Base-by-base conservation (phyloP, 306 rosid genomes). In the Inga laurina region DNA sequence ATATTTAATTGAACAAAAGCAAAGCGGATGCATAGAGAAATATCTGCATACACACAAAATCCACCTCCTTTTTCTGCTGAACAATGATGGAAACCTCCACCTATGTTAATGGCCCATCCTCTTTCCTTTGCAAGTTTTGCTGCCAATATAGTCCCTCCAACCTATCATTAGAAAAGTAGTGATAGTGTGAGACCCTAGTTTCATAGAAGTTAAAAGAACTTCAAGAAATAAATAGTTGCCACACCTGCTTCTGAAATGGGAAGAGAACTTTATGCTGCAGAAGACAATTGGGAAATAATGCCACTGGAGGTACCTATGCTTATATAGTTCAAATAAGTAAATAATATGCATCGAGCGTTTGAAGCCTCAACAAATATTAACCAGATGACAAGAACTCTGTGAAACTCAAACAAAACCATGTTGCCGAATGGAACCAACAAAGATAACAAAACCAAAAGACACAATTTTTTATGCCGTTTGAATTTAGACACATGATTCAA, bases 51-150 rank as follows among this genome's bases (percentile, higher is more conserved):
- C 61, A 84, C 88, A 85, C 98, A 95, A 85, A 95, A 95, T 85
- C 98, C 98, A 49, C 98, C 98, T 74, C 98, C 98, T 48, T 66
- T 87, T 51, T 75, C 90, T 78, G 91, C 93, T 61, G 91, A 95
- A 77, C 98, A 95, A 74, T 95, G 98, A 89, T 95, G 98, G 88
- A 95, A 95, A 14, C 98, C 98, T 74, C 98, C 98, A 66, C 98
- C 98, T 7, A 93, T 90, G 77, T 95, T 95, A 81, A 95, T 92
- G 77, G 98, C 97, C 98, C 97, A 95, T 74, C 98, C 98, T 79
- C 93, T 90, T 85, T 93, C 98, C 82, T 82, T 93, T 75, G 98
- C 98, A 72, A 95, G 93, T 89, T 95, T 95, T 51, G 91, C 94
- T 76, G 98, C 97, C 87, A 95, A 86, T 75, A 95, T 87, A 74